Evolutionary conservation across 129 eudicot genomes (phyloP), one percentile per base, ranked within the genome.

Genomic region (Scalesia atractyloides): DNA sequence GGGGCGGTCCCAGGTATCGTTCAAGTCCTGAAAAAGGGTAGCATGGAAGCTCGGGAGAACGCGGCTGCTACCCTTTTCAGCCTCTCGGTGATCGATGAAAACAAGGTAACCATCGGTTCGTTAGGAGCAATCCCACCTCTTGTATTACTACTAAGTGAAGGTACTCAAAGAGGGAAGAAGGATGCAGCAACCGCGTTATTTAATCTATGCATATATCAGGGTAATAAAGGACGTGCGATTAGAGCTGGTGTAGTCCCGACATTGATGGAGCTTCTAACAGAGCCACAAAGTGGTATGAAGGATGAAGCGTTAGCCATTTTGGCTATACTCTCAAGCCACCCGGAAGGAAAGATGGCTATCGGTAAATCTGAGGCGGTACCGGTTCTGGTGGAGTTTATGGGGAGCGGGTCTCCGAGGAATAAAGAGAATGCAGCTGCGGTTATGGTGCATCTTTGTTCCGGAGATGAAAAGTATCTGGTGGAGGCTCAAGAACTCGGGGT

Each of bases 1-100:
- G 97, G 98, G 24, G 98, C 98, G 3, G 93, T 94, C 53, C 98
- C 98, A 2, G 98, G 97, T 44, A 94, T 94, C 47, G 98, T 94
- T 62, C 86, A 84, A 18, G 98, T 94, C 37, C 80, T 94, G 46
- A 84, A 73, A 39, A 88, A 66, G 64, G 98, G 98, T 10, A 94
- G 97, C 85, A 87, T 88, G 96, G 98, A 94, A 80, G 97, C 97
- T 5, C 73, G 98, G 59, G 98, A 94, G 73, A 94, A 94, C 36
- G 98, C 98, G 8, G 98, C 98, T 0, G 98, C 98, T 67, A 86
- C 98, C 64, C 85, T 94, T 19, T 94, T 94, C 68, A 94, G 98
- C 80, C 89, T 94, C 18, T 94, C 98, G 1, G 98, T 94, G 0
- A 84, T 94, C 33, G 98, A 94, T 48, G 93, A 86, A 74, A 86